Base-by-base conservation (phyloP, 495 filamentous ascomycete genomes). In the Xanthoparmelia taractica region DNA sequence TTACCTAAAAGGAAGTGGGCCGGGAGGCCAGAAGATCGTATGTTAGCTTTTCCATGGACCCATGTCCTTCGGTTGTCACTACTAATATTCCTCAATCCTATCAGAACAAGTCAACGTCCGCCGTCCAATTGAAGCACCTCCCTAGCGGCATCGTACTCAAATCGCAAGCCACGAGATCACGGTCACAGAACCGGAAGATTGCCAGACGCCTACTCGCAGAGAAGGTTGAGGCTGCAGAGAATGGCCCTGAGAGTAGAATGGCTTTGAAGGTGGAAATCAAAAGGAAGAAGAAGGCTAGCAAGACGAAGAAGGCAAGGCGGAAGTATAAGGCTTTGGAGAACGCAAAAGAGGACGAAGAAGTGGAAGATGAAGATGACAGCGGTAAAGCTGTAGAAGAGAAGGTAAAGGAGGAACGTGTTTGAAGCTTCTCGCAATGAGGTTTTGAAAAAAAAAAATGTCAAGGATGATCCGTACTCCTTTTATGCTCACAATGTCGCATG, bases 71-170 rank as follows among this genome's bases (percentile, higher is more conserved):
- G 57, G 38, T 17, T 31, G 64, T 15, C 25, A 45, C 50, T 27
- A 41, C 57, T 59, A 36, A 59, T 33, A 41, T 13, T 12, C 23
- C 65, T 57, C 8, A 25, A n/a, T 29, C 2, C 20, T 15, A 8
- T 41, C 60, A 92, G 89, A 98, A 98, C 77, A 98, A 98, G 87
- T 97, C 94, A 29, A 86, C 85, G 66, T 97, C 90, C 12, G 94
- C 94, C 55, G 94, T 97, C 45, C 95, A 98, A 71, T 80, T 98
- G 33, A 92, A 85, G 62, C 94, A 98, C 76, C 75, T 89, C 27
- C 90, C 92, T 18, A 93, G 91, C 12, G 92, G 92, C 57, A 75
- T 96, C 34, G 92, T 97, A 29, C 78, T 97, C 15, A 98, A 98
- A 74, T 92, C 81, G 47, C 94, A 98, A 74, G 90, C 85, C 8